phyloP scores from a whole-genome alignment of 441 rosid species.

The Mallotus repandus region DNA sequence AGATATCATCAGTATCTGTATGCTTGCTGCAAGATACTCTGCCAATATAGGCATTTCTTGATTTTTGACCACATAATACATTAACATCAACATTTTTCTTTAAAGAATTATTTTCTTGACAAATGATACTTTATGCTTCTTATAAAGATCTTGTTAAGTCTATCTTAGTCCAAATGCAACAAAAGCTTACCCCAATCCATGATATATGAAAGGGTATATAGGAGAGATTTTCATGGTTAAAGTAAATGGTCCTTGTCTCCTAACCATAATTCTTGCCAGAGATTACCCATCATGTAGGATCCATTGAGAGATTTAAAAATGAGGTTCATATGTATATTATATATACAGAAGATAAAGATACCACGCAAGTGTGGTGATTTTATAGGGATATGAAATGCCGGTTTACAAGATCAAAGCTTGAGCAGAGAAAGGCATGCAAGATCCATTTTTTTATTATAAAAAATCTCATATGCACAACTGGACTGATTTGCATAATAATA shows the following conservation, averaged over 20 bases:
- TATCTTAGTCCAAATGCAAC: no score
- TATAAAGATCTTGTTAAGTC: no score
- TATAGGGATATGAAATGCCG: constrained; percentile 4
- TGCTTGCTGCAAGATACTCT: constrained; percentile 9
- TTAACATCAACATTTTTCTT: neutral
- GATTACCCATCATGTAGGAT: neutral
- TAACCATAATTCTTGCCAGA: neutral
- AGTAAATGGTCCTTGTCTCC: no score
- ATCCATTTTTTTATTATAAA: constrained; percentile 8
- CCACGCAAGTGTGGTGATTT: neutral
- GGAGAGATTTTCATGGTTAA: no score
- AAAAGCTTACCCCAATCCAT: no score
- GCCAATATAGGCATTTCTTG: neutral
- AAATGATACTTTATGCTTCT: neutral
- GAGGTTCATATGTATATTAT: no score
- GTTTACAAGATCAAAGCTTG: constrained; percentile 10
- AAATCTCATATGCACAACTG: constrained; percentile 1
- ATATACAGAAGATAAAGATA: no score
- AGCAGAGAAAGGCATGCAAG: neutral
- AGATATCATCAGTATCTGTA: constrained; percentile 10
- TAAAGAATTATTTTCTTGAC: neutral
- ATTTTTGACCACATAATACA: constrained; percentile 7
- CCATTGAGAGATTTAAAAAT: neutral
- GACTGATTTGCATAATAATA: constrained; percentile 12
- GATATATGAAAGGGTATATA: no score